phyloP scores from a whole-genome alignment of 2,329 filamentous ascomycete genomes.

The Curvularia sp. region DNA sequence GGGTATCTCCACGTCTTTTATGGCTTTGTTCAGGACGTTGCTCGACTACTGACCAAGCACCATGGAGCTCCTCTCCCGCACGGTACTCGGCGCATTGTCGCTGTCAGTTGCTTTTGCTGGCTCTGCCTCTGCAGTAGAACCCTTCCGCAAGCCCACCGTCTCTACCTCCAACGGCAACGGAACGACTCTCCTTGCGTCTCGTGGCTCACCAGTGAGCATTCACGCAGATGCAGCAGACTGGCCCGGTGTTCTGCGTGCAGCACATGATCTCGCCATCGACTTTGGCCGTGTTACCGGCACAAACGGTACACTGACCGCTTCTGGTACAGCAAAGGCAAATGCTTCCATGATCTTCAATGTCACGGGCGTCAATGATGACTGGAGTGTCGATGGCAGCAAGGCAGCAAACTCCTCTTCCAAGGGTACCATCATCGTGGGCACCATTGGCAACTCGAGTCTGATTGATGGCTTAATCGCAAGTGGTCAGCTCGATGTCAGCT shows the following conservation, averaged over 20 bases:
- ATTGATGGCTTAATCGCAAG: slow-evolving; percentile 65
- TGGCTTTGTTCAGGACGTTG: slow-evolving; percentile 17
- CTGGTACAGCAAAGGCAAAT: slow-evolving; percentile 60
- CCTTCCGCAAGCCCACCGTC: slow-evolving; percentile 59
- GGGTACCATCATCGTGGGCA: slow-evolving; percentile 70
- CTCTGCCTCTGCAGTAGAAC: slow-evolving; percentile 39
- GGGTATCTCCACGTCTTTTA: slow-evolving; percentile 17
- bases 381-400: slow-evolving; percentile 36
- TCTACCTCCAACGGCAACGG: slow-evolving; percentile 54
- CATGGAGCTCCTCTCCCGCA: slow-evolving; percentile 43
- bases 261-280: slow-evolving; percentile 70
- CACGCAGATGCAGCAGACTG: slow-evolving; percentile 59
- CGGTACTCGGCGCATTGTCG: slow-evolving; percentile 35
- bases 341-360: slow-evolving; percentile 53
- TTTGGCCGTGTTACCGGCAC: slow-evolving; percentile 74
- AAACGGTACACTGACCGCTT: slow-evolving; percentile 64
- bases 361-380: slow-evolving; percentile 48
- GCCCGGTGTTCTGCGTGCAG: slow-evolving; percentile 72
- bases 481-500: slow-evolving; percentile 64
- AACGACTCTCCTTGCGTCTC: slow-evolving; percentile 40
- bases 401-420: slow-evolving; percentile 18
- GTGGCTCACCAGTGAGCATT: slow-evolving; percentile 39
- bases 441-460: slow-evolving; percentile 68
- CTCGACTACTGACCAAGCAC: slow-evolving; percentile 13
- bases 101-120: slow-evolving; percentile 31